Percentiles rank a stretch among this genome's conserved stretches.
Evolutionary conservation across 2,329 filamentous ascomycete species (phyloP).

Genomic region (Lecanicillium sp.): DNA sequence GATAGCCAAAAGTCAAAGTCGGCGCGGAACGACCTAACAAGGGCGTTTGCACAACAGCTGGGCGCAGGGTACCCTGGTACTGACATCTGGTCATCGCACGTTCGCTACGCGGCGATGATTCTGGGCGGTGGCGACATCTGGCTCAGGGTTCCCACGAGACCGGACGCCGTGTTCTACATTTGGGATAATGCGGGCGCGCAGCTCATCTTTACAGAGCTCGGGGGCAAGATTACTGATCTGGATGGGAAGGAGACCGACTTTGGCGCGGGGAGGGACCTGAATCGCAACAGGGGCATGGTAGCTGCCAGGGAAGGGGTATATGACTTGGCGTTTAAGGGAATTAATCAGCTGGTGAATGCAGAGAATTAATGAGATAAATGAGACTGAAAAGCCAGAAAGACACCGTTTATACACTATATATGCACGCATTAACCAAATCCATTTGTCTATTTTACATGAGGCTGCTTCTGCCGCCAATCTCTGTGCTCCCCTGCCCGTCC

Average conservation of each 20-base stretch:
- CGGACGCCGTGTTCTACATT: conserved; percentile 19
- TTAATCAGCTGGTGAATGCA: conserved; percentile 15
- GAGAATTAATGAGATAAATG: conserved; percentile 10
- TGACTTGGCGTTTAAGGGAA: conserved; percentile 25
- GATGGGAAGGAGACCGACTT: conserved; percentile 28
- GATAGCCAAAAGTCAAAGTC: conserved; percentile 24
- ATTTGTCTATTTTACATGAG: conserved; percentile 59
- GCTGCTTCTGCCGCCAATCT: conserved; percentile 86
- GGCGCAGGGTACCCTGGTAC: conserved; percentile 26
- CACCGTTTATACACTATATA: too few relatives aligned
- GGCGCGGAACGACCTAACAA: conserved; percentile 23
- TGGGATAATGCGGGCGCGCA: conserved; percentile 54
- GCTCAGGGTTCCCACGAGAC: conserved; percentile 20
- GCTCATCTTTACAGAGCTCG: conserved; percentile 47
- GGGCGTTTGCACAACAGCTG: conserved; percentile 19
- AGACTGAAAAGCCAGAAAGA: too few relatives aligned
- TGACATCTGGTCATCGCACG: conserved; percentile 31
- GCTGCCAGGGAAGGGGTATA: conserved; percentile 39
- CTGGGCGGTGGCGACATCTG: conserved; percentile 28
- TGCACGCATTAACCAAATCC: too few relatives aligned
- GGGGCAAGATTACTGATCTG: conserved; percentile 44
- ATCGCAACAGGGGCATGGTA: conserved; percentile 25
- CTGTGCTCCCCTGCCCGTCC: conserved; percentile 82
- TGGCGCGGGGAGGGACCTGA: conserved; percentile 24
- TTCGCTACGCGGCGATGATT: conserved; percentile 29